These are phyloP conservation scores for Boletellus deceptivus DNA, from an alignment of 1,284 basidiomycete genomes.

Conservation along the genomic window DNA sequence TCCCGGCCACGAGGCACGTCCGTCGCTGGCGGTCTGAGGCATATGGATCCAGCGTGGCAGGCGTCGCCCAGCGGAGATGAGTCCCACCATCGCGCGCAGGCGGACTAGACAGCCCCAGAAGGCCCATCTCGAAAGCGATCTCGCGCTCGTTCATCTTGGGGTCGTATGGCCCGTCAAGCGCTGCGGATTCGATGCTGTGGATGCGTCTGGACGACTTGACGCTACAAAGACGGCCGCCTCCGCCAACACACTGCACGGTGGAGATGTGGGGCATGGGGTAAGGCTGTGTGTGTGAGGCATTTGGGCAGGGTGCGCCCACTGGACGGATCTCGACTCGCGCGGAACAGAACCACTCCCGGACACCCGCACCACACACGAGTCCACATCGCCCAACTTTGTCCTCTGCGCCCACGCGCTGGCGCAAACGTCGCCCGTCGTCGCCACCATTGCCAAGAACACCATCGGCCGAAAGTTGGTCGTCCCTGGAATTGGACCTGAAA, in stretches of 20 bases:
- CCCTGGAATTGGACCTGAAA: slow-evolving; percentile 4
- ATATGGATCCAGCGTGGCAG: slow-evolving; percentile 3
- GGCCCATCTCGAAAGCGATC: background rate
- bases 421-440: background rate
- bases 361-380: slow-evolving; percentile 9
- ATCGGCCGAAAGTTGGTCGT: background rate
- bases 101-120: background rate
- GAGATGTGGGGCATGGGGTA: slow-evolving; percentile 30
- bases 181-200: slow-evolving; percentile 15
- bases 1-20: slow-evolving; percentile 8
- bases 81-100: slow-evolving; percentile 1
- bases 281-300: slow-evolving; percentile 21
- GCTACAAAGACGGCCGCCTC: slow-evolving; percentile 27
- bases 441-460: background rate
- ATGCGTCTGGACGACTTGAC: slow-evolving; percentile 8
- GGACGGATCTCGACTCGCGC: slow-evolving; percentile 23
- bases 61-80: background rate
- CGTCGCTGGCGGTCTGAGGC: background rate
- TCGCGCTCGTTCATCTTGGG: no score
- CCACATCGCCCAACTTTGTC: slow-evolving; percentile 3
- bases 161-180: slow-evolving; percentile 13
- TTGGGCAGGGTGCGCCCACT: background rate
- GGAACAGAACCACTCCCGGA: slow-evolving; percentile 12
- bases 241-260: slow-evolving; percentile 19
- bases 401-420: background rate